phyloP scores from a whole-genome alignment of 1,284 basidiomycete genomes.

The Rhodotorula sp. region DNA sequence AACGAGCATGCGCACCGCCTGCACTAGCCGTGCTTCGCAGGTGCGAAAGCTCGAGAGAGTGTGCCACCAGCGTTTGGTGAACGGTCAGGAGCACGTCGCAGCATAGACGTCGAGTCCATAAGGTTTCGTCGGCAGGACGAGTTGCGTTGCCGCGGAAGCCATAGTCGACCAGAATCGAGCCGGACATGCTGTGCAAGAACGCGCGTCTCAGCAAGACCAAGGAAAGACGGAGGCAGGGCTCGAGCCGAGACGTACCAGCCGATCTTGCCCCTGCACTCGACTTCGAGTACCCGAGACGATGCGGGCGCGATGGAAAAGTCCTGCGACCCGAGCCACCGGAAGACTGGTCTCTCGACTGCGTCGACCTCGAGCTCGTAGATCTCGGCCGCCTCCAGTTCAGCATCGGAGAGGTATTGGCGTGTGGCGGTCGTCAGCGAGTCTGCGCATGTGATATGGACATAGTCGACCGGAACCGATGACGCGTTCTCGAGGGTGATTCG shows the following conservation, averaged over 20 bases:
- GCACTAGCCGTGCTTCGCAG: constrained; percentile 30
- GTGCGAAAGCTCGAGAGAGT: constrained; percentile 71
- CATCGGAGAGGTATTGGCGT: constrained; percentile 70
- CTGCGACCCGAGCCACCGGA: constrained; percentile 65
- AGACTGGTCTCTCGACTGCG: constrained; percentile 72
- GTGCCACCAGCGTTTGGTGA: constrained; percentile 80
- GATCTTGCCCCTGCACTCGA: constrained; percentile 81
- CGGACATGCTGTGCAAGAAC: constrained; percentile 62
- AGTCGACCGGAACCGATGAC: constrained; percentile 76
- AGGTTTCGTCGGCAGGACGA: constrained; percentile 49
- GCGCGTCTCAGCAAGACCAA: not conserved
- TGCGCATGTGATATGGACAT: constrained; percentile 77
- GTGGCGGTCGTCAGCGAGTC: constrained; percentile 80
- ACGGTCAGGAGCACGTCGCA: constrained; percentile 84
- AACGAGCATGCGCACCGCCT: constrained; percentile 13
- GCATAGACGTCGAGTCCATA: constrained; percentile 81
- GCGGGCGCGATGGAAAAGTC: constrained; percentile 64
- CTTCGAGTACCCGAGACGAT: constrained; percentile 64
- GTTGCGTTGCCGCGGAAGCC: constrained; percentile 50
- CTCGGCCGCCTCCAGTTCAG: constrained; percentile 72
- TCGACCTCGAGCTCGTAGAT: constrained; percentile 88
- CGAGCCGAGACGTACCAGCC: constrained; percentile 65
- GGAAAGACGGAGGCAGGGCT: too few species aligned
- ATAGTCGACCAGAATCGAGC: constrained; percentile 79
- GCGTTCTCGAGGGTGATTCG: constrained; percentile 85